These are phyloP conservation scores for Stagonosporopsis tanaceti DNA, from an alignment of 2,329 filamentous ascomycete genomes.

Conservation along the genomic window DNA sequence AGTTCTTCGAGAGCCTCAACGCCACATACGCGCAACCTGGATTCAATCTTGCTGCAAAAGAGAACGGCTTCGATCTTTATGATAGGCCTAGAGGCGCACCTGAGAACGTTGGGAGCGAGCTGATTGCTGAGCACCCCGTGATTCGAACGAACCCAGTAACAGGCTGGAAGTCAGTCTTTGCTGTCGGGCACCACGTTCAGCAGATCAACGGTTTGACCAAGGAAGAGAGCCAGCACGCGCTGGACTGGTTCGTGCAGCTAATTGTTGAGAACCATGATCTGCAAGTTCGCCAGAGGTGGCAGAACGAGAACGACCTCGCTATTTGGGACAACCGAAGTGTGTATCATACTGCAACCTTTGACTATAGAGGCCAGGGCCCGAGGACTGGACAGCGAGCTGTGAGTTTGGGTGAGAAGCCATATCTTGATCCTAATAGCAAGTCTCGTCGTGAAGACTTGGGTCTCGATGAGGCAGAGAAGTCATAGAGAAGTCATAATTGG, in stretches of 20 bases:
- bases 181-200: constrained; percentile 52
- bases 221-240: constrained; percentile 53
- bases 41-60: constrained; percentile 50
- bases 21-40: constrained; percentile 58
- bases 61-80: constrained; percentile 56
- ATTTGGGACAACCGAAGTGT: constrained; percentile 72
- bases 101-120: constrained; percentile 61
- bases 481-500: background rate
- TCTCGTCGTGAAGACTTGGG: constrained; percentile 53
- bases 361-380: constrained; percentile 63
- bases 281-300: constrained; percentile 60
- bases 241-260: constrained; percentile 54
- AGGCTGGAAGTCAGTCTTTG: constrained; percentile 57
- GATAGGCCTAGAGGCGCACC: constrained; percentile 60
- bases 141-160: constrained; percentile 58
- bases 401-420: constrained; percentile 65
- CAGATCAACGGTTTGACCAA: constrained; percentile 56
- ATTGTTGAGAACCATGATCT: constrained; percentile 60
- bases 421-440: constrained; percentile 61
- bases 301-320: constrained; percentile 56
- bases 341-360: constrained; percentile 68
- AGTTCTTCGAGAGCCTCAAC: constrained; percentile 58
- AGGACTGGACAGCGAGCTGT: constrained; percentile 65
- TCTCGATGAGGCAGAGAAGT: constrained; percentile 8
- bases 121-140: constrained; percentile 63